Conservation (phyloP, 345 rosid genomes). For the Leavenworthia alabamica region DNA sequence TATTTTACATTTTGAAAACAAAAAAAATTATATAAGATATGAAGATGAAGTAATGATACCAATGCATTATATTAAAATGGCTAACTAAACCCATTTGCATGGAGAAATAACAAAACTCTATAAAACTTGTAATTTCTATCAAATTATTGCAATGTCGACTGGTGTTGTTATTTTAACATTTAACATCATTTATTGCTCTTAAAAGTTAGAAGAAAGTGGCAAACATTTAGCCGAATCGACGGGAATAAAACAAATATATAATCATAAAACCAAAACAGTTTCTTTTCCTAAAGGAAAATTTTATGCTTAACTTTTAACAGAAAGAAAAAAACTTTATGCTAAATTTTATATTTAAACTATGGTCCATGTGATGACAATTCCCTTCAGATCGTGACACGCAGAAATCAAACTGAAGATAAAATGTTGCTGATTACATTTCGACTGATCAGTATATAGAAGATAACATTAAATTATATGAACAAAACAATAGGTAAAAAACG, state of each 20-base stretch:
- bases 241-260: neutral
- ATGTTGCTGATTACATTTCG: neutral
- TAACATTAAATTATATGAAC: neutral
- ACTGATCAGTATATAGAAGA: neutral
- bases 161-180: neutral
- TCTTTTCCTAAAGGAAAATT: neutral
- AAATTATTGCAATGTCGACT: neutral
- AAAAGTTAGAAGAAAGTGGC: constrained; percentile 19
- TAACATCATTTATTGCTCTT: neutral
- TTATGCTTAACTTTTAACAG: neutral
- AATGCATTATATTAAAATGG: neutral
- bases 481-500: neutral
- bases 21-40: neutral
- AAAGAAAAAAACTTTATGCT: neutral
- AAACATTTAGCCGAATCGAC: constrained; percentile 21
- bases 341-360: neutral
- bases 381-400: neutral
- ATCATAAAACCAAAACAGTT: neutral
- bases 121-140: neutral
- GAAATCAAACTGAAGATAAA: neutral
- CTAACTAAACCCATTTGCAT: neutral
- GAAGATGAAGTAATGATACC: constrained; percentile 2
- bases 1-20: too few relatives aligned
- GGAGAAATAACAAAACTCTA: neutral
- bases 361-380: neutral